A percentile compares a stretch with the other conserved stretches of the same genome.
These are phyloP conservation scores for Colletotrichum aenigma DNA, from an alignment of 2,329 filamentous ascomycete genomes.

Conservation along the genomic window DNA sequence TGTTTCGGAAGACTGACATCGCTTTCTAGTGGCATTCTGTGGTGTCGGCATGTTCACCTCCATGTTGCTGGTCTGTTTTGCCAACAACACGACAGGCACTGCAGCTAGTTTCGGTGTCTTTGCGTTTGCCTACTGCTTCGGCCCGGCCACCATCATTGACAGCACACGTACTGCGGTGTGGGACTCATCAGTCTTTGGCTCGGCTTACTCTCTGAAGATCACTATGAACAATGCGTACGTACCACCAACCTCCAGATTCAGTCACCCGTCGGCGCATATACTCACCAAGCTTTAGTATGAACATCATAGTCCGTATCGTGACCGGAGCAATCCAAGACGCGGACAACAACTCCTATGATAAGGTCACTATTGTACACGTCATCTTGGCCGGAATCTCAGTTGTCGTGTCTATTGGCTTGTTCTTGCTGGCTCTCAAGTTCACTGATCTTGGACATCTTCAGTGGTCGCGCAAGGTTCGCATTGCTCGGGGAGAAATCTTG, in stretches of 20 bases:
- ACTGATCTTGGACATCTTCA: conserved; percentile 54
- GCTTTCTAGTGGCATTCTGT: conserved; percentile 39
- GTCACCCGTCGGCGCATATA: too few species aligned
- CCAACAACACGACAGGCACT: conserved; percentile 51
- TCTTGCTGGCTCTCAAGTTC: conserved; percentile 34
- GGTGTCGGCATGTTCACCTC: conserved; percentile 48
- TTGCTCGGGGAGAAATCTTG: conserved; percentile 45
- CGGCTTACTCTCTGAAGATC: conserved; percentile 64
- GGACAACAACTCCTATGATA: conserved; percentile 59
- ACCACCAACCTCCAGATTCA: too few species aligned
- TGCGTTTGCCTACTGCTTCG: conserved; percentile 58
- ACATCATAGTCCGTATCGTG: conserved; percentile 61
- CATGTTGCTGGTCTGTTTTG: conserved; percentile 60
- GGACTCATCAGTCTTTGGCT: conserved; percentile 64
- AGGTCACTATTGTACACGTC: conserved; percentile 60
- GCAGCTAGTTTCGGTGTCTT: conserved; percentile 65
- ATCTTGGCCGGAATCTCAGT: conserved; percentile 54
- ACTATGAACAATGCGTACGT: conserved; percentile 58
- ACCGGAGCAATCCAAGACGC: conserved; percentile 63
- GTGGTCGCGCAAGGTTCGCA: conserved; percentile 60
- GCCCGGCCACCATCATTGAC: conserved; percentile 64
- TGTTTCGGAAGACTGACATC: neutral
- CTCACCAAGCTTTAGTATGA: conserved; percentile 48
- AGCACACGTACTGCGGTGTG: conserved; percentile 63
- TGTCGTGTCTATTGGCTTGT: conserved; percentile 43